These are phyloP conservation scores for Blastobotrys raffinosifermentans DNA, from an alignment of 1,139 yeast species.

Conservation along the genomic window DNA sequence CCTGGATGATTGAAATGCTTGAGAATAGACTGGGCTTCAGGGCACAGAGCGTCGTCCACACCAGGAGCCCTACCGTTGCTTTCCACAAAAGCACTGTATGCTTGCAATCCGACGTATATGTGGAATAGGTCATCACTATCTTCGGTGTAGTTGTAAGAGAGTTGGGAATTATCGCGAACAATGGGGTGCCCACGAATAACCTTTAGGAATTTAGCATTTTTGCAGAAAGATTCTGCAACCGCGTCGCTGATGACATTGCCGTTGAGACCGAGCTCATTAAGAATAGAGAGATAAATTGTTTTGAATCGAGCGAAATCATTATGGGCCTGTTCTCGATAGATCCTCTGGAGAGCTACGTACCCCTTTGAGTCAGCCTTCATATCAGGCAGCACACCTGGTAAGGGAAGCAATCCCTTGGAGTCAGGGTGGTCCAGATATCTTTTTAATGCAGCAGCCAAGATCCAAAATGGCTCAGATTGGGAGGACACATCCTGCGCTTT, in stretches of 20 bases:
- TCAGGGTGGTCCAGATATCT: constrained; percentile 38
- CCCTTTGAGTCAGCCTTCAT: constrained; percentile 75
- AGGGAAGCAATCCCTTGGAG: constrained; percentile 49
- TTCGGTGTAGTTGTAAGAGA: constrained; percentile 1
- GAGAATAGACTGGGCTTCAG: constrained; percentile 12
- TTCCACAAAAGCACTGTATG: constrained; percentile 22
- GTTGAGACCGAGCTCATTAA: constrained; percentile 24
- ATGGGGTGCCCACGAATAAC: constrained; percentile 28
- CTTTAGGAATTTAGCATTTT: constrained; percentile 44
- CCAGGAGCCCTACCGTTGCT: constrained; percentile 15
- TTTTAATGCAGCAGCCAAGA: constrained; percentile 50
- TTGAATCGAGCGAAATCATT: constrained; percentile 44
- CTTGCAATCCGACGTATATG: constrained; percentile 24
- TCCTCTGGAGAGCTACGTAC: constrained; percentile 51
- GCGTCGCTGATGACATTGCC: constrained; percentile 34
- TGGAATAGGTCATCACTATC: constrained; percentile 20
- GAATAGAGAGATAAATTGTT: constrained; percentile 32
- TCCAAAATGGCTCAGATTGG: constrained; percentile 46
- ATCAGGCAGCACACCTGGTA: constrained; percentile 76
- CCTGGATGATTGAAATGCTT: constrained; percentile 12
- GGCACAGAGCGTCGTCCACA: constrained; percentile 7
- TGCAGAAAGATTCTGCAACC: constrained; percentile 50
- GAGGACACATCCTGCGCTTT: constrained; percentile 16
- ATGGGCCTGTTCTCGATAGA: constrained; percentile 54
- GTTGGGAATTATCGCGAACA: constrained; percentile 12